A percentile compares a stretch with the other conserved stretches of the same genome.
Conservation (phyloP, 805 yeast genomes). For the Pichia cabralensis region DNA sequence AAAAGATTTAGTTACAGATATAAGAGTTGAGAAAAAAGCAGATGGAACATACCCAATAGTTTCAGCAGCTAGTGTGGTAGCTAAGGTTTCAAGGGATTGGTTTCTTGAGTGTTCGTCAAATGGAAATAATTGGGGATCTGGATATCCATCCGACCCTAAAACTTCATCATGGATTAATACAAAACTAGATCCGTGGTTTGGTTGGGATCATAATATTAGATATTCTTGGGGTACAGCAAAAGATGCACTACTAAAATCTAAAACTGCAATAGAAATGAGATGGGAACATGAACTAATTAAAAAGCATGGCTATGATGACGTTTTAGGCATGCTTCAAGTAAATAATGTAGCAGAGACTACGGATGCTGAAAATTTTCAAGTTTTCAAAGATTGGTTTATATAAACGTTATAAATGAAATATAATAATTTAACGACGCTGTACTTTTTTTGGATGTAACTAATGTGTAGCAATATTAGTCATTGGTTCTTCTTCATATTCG, state of each 20-base stretch:
- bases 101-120: slow-evolving; percentile 13
- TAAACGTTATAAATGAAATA: not conserved
- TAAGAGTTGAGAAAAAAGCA: slow-evolving; percentile 90
- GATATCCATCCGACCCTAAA: slow-evolving; percentile 89
- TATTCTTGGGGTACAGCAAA: slow-evolving; percentile 93
- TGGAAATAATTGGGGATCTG: slow-evolving; percentile 57
- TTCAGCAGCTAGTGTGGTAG: slow-evolving; percentile 89
- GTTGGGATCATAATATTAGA: slow-evolving; percentile 70
- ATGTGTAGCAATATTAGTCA: slow-evolving; percentile 20
- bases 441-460: not conserved
- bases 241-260: slow-evolving; percentile 50
- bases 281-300: slow-evolving; percentile 44
- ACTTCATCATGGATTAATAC: slow-evolving; percentile 68
- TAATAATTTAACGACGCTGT: not conserved
- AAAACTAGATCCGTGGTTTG: slow-evolving; percentile 63
- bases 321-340: slow-evolving; percentile 1
- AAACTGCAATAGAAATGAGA: slow-evolving; percentile 39
- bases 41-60: slow-evolving; percentile 89
- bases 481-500: slow-evolving; percentile 58
- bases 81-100: slow-evolving; percentile 87
- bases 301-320: slow-evolving; percentile 7
- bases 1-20: slow-evolving; percentile 29
- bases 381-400: slow-evolving; percentile 7
- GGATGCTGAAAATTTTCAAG: not conserved
- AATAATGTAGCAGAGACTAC: no score